Base-by-base conservation (phyloP, 306 rosid species). In the Citrullus colocynthis region DNA sequence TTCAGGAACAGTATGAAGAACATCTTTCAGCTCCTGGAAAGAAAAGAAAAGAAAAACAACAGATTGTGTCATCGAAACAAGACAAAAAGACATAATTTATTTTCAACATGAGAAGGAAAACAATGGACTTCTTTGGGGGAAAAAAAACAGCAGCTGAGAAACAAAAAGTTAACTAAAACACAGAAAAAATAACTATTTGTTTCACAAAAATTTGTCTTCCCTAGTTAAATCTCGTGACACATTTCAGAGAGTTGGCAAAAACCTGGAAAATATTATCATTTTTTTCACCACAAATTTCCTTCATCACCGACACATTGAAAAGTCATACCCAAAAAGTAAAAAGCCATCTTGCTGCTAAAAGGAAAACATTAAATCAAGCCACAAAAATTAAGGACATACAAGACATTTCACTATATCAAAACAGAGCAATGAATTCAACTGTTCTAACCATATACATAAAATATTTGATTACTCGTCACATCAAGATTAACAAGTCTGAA, bases 1-100 rank as follows among this genome's bases (percentile, higher is more conserved):
- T 89, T 95, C 99, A 52, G 99, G 97, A 84, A 89, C 89, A 56
- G 82, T 52, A 75, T 24, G 86, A 87, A 95, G 85, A 77, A 92
- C 93, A 64, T 76, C 83, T 83, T 89, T 92, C 18, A 95, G 92
- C 87, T 95, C 99, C 99, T 95, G 85, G 28, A 81, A 28, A 79
- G 17, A 82, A 84, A 79, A 67, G 15, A 34, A 14, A 15, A 52
- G 5, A 1, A 66, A 66, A 69, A 42, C 55, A 48, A 0, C 1
- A 48, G 14, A 67, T 67, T 28, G 39, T 32, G 44, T 66, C 28
- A 16, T 65, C 28, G 15, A 65, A 65, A 6, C 42, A 30, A 17
- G 72, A 65, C 9, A 17, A 61, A 30, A 21, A 30, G 15, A 15
- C 1, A 63, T 0, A 58, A 8, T 56, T 56, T 59, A 5, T 60